phyloP scores from a whole-genome alignment of 1,139 yeast genomes.

The Eremothecium gossypii region DNA sequence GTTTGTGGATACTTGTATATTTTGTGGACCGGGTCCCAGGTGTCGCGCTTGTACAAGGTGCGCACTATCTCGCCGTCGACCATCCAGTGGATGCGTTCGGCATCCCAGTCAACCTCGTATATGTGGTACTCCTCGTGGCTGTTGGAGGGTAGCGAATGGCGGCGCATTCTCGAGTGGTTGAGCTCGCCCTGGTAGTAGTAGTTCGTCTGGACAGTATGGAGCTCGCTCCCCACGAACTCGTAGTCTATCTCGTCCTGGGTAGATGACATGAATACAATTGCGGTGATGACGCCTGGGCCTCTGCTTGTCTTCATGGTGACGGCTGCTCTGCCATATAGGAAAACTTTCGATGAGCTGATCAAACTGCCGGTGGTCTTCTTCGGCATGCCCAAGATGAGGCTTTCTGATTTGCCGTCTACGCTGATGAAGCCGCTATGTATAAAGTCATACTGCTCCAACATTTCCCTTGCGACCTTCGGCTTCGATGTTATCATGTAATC shows the following conservation, averaged over 20 bases:
- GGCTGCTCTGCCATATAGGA: constrained; percentile 26
- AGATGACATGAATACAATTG: constrained; percentile 74
- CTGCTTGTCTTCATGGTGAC: constrained; percentile 26
- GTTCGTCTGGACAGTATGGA: constrained; percentile 62
- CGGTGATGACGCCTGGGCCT: constrained; percentile 66
- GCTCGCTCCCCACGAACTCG: constrained; percentile 72
- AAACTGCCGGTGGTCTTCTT: constrained; percentile 26
- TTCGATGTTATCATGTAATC: constrained; percentile 19
- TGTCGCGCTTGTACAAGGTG: constrained; percentile 54
- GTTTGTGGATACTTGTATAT: constrained; percentile 70
- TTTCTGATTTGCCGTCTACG: constrained; percentile 11
- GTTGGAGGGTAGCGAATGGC: constrained; percentile 32
- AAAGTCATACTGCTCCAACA: constrained; percentile 23
- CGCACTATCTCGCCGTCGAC: constrained; percentile 64
- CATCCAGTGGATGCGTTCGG: constrained; percentile 62
- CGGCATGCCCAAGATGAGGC: constrained; percentile 27
- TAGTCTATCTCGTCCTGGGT: constrained; percentile 88
- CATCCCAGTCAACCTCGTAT: constrained; percentile 76
- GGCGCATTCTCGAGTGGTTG: constrained; percentile 49
- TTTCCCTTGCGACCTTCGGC: constrained; percentile 13
- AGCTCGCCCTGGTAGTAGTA: constrained; percentile 68
- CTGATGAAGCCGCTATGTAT: constrained; percentile 26
- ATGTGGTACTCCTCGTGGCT: constrained; percentile 66
- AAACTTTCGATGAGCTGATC: constrained; percentile 23
- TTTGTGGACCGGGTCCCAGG: constrained; percentile 34